phyloP scores from a whole-genome alignment of 345 rosid genomes.

The Murraya paniculata region DNA sequence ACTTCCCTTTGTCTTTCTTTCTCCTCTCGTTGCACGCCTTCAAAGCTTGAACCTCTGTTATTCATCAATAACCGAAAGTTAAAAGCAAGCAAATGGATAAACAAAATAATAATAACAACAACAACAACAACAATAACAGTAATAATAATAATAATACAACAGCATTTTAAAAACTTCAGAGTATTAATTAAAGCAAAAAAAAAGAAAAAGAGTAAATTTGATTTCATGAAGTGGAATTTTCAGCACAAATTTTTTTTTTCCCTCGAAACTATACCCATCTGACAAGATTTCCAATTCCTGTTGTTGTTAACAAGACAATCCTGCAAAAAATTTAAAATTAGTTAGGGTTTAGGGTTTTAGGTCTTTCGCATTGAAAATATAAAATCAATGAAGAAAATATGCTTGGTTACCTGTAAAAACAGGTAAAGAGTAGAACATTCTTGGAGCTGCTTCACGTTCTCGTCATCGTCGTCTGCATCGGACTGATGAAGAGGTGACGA shows the following conservation, averaged over 20 bases:
- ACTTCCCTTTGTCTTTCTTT: conserved; percentile 28
- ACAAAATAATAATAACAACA: no score
- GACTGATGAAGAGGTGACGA: conserved; percentile 43
- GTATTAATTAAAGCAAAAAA: neutral
- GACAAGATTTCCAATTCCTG: conserved; percentile 88
- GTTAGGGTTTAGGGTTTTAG: conserved; percentile 21
- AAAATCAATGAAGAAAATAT: neutral
- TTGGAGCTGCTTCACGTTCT: conserved; percentile 80
- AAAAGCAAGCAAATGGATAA: neutral
- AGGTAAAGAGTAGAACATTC: conserved; percentile 79
- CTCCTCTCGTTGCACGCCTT: conserved; percentile 55
- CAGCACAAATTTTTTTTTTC: no score
- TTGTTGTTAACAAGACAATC: conserved; percentile 70
- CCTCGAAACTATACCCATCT: conserved; percentile 46
- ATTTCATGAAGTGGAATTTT: neutral
- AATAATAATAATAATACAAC: neutral
- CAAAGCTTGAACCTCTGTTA: conserved; percentile 58
- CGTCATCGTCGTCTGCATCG: conserved; percentile 82
- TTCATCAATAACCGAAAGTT: conserved; percentile 9
- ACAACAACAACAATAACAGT: no score
- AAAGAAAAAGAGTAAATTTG: no score
- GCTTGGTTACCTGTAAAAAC: conserved; percentile 53
- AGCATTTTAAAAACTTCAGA: neutral
- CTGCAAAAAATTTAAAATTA: conserved; percentile 25
- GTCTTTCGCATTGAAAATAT: neutral